A percentile compares a stretch with the other conserved stretches of the same genome.
phyloP scores from a whole-genome alignment of 2,329 filamentous ascomycete species.

The Aschersonia sp. region DNA sequence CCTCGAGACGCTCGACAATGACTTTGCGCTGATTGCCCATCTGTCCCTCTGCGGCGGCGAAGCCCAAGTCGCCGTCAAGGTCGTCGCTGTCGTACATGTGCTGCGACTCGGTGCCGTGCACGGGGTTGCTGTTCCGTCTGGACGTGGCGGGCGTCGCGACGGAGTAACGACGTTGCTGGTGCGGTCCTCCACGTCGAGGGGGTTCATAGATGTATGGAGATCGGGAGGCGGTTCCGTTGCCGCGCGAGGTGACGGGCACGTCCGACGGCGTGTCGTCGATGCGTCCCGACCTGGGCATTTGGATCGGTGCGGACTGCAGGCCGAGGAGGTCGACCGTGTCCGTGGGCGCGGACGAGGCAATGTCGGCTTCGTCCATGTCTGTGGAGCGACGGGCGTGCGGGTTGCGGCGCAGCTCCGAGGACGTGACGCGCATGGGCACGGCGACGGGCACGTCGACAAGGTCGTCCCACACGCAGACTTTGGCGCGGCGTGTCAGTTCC shows the following conservation, averaged over 20 bases:
- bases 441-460: constrained; percentile 91
- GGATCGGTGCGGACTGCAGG: constrained; percentile 43
- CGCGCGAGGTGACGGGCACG: constrained; percentile 22
- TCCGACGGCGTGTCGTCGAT: constrained; percentile 45
- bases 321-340: constrained; percentile 51
- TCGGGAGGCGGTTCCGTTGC: constrained; percentile 17
- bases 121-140: constrained; percentile 32
- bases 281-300: constrained; percentile 60
- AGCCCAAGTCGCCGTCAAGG: constrained; percentile 83
- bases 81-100: constrained; percentile 58
- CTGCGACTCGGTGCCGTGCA: constrained; percentile 35
- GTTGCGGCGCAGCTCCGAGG: constrained; percentile 67
- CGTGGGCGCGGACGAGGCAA: constrained; percentile 27
- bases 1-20: constrained; percentile 90
- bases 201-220: constrained; percentile 29
- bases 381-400: constrained; percentile 32
- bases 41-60: constrained; percentile 85
- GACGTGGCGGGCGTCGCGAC: constrained; percentile 32
- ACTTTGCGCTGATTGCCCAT: constrained; percentile 86
- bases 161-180: constrained; percentile 38
- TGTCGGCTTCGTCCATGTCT: constrained; percentile 82
- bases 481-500: constrained; percentile 76
- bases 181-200: constrained; percentile 25
- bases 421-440: constrained; percentile 74
- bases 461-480: constrained; percentile 97